Conservation (phyloP, 2,329 filamentous ascomycete species). For the Aspergillus jensenii region DNA sequence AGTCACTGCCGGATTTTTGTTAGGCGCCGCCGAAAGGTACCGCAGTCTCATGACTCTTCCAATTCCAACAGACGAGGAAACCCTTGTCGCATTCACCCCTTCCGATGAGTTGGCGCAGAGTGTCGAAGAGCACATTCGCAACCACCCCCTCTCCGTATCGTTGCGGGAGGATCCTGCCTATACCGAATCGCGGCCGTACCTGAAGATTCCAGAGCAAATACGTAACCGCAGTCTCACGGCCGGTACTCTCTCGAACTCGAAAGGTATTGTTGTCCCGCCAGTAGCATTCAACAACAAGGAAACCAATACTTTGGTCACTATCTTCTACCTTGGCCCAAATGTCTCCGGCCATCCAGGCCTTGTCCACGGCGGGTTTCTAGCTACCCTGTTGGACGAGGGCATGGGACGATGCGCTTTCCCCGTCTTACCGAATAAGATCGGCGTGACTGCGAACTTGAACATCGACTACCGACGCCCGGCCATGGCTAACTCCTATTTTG, state of each 20-base stretch:
- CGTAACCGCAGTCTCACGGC: slow-evolving; percentile 76
- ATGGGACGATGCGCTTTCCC: slow-evolving; percentile 85
- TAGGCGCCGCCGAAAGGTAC: slow-evolving; percentile 3
- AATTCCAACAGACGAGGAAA: slow-evolving; percentile 69
- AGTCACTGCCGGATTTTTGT: slow-evolving; percentile 29
- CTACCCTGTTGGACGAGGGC: slow-evolving; percentile 90
- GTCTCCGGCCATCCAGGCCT: slow-evolving; percentile 89
- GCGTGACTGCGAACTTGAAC: slow-evolving; percentile 79
- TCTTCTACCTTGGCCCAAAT: slow-evolving; percentile 75
- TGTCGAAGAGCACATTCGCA: slow-evolving; percentile 72
- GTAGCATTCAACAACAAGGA: slow-evolving; percentile 71
- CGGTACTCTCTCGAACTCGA: slow-evolving; percentile 72
- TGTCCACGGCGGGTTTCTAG: slow-evolving; percentile 84
- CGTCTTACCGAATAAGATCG: slow-evolving; percentile 78
- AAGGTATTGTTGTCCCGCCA: slow-evolving; percentile 78
- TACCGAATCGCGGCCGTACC: slow-evolving; percentile 76
- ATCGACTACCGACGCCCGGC: slow-evolving; percentile 80
- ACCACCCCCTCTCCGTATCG: slow-evolving; percentile 69
- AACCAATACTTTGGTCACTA: slow-evolving; percentile 67
- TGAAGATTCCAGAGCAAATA: slow-evolving; percentile 75
- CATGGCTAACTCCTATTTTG: slow-evolving; percentile 71
- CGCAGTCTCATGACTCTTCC: slow-evolving; percentile 34
- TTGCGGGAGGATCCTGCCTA: slow-evolving; percentile 68
- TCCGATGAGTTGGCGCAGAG: slow-evolving; percentile 53
- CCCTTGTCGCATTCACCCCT: slow-evolving; percentile 64